Base-by-base conservation (phyloP, 192 early-diverging fungal genomes). In the Coemansia sp. region DNA sequence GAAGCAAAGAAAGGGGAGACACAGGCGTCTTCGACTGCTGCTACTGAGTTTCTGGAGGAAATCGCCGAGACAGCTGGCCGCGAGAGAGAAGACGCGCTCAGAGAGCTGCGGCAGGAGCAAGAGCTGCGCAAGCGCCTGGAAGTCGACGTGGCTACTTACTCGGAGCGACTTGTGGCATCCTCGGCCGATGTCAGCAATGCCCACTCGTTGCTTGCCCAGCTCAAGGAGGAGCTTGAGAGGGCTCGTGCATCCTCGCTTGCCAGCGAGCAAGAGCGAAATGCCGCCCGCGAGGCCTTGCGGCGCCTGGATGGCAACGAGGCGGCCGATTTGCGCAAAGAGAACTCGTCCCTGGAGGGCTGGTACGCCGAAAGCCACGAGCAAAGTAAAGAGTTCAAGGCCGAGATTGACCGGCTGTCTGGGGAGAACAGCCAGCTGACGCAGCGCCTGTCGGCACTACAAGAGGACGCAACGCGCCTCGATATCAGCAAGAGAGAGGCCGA, bases 371-470 rank as follows among this genome's bases (percentile, higher is more conserved):
- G 73, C 2, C 75, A 84, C 59, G 61, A 59, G 56, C 70, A 77
- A 50, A 63, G 68, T 69, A 61, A 61, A 31, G 47, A 69, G 53
- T 66, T 73, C 52, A 75, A 72, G 67, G 59, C 65, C 14, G 72
- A 69, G 39, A 68, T 75, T 13, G 76, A 70, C 38, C 68, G 72
- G 0, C 59, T 75, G 84, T 84, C 80, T 18, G 76, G 79, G 39
- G 75, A 80, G 43, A 83, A 77, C 65, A 79, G 74, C 43, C 82
- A 73, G 68, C 73, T 81, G n/a, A 66, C 63, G 12, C 70, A 72
- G 41, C 62, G 58, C 16, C 34, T 73, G 39, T 69, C 63, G 25
- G 33, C 52, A 16, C 11, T 70, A 37, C 71, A 74, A 16, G 68
- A 74, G 45, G 73, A 76, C 1, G 57, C 63, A 36, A 77, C 75